Evolutionary conservation across 2,329 filamentous ascomycete genomes (phyloP), one percentile per base, ranked within the genome.

Genomic region (Botrytis galanthina): DNA sequence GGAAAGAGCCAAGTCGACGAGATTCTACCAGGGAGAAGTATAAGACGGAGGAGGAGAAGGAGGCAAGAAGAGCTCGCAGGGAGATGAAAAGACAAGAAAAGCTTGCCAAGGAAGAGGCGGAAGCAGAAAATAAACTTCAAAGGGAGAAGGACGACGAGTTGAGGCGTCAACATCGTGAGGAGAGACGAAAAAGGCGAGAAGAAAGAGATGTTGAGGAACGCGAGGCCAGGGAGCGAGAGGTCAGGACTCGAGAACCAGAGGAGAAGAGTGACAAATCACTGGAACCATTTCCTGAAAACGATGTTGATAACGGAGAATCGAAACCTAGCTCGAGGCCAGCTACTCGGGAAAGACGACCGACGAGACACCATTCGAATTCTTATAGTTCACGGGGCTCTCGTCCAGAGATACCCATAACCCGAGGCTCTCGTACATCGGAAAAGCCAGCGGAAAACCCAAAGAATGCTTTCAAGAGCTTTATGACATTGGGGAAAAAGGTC

Each of bases 1-100:
- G 39, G n/a, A 66, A 74, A 74, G 62, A 76, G 42, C 71, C 63
- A 39, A 72, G 51, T 71, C 73, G 67, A 51, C 60, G 68, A 74
- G 42, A 70, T 67, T 42, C 75, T 69, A 44, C 62, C 26, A 75
- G 64, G 42, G 77, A 75, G 22, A 76, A 73, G 18, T 74, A 77
- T 44, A 73, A 73, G 37, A 72, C 60, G 4, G 78, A 77, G 37
- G 76, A 78, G 70, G 79, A 79, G 16, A 75, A 71, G 54, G 78
- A 80, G 69, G 76, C 76, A 5, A 74, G 77, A 57, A 72, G 75
- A 37, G 71, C 72, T 22, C 73, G 78, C 20, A 76, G 71, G n/a
- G 78, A 80, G 59, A 72, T 74, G 18, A 78, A 78, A 42, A 77
- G 75, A 46, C 68, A 76, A 46, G 35, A 46, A 26, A 70, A 35